phyloP scores from a whole-genome alignment of 225 moss, liverwort and hornwort species.

The Marchantia polymorpha region DNA sequence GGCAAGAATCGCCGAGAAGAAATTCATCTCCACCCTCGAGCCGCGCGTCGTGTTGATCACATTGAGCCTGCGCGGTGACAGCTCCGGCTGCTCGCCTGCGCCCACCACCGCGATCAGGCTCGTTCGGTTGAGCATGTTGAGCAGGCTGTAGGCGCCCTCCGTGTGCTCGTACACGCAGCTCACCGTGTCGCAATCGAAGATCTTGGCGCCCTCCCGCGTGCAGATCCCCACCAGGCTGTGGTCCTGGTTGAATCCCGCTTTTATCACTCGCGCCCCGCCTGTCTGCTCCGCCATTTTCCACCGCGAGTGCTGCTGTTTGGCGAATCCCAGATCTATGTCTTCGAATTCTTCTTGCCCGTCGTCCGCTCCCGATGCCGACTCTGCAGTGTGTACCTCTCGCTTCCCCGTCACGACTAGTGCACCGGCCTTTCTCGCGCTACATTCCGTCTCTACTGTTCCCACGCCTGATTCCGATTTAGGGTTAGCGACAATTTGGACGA shows the following conservation, averaged over 20 bases:
- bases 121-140: conserved; percentile 88
- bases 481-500: too few relatives aligned
- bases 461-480: too few relatives aligned
- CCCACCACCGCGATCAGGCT: conserved; percentile 91
- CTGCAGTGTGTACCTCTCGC: too few relatives aligned
- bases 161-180: conserved; percentile 78
- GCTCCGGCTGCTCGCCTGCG: conserved; percentile 89
- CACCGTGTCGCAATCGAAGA: conserved; percentile 80
- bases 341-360: too few relatives aligned
- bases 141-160: conserved; percentile 83
- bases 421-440: too few relatives aligned
- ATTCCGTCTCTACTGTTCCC: too few relatives aligned
- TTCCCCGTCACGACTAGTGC: too few relatives aligned
- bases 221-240: conserved; percentile 68
- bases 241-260: conserved; percentile 84
- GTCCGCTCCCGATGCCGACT: too few relatives aligned
- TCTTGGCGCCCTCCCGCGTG: conserved; percentile 70
- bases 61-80: conserved; percentile 86
- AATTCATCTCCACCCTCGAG: conserved; percentile 72
- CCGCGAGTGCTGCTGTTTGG: too few relatives aligned
- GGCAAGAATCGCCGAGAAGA: conserved; percentile 84
- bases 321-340: too few relatives aligned
- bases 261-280: conserved; percentile 56
- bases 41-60: conserved; percentile 73
- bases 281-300: conserved; percentile 51